These are phyloP conservation scores for Xenoacremonium recifei DNA, from an alignment of 2,329 filamentous ascomycete species.

Conservation along the genomic window DNA sequence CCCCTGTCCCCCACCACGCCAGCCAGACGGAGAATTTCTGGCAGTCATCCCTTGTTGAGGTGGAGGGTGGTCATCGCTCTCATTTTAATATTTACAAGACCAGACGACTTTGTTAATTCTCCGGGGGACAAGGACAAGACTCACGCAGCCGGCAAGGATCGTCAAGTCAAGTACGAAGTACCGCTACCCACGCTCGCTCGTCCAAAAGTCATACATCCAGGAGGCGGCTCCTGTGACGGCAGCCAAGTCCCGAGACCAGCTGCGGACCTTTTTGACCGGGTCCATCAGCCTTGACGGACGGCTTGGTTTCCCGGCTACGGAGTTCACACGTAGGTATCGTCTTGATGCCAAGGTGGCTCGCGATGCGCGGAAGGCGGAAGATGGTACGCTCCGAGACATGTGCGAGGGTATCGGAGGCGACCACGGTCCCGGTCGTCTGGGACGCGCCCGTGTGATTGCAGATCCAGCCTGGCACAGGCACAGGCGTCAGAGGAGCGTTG, in stretches of 20 bases:
- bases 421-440: conserved; percentile 22
- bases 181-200: conserved; percentile 1
- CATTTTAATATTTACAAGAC: conserved; percentile 6
- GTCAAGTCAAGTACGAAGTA: background rate
- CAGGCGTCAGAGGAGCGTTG: no score
- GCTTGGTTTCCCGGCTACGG: no score
- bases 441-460: conserved; percentile 22
- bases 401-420: conserved; percentile 11
- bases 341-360: background rate
- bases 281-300: no score
- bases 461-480: conserved; percentile 11
- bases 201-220: no score
- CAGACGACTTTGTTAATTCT: conserved; percentile 12
- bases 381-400: conserved; percentile 18
- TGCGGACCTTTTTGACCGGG: no score
- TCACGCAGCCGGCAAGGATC: background rate
- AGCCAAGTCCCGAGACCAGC: no score
- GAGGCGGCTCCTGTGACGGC: no score
- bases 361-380: conserved; percentile 14
- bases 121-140: conserved; percentile 4
- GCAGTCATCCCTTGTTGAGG: conserved; percentile 4
- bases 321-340: no score
- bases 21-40: conserved; percentile 17
- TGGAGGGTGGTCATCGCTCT: conserved; percentile 7
- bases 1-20: conserved; percentile 7